A percentile compares a stretch with the other conserved stretches of the same genome.
Conservation (phyloP, 129 eudicot species). For the Lonicera japonica region DNA sequence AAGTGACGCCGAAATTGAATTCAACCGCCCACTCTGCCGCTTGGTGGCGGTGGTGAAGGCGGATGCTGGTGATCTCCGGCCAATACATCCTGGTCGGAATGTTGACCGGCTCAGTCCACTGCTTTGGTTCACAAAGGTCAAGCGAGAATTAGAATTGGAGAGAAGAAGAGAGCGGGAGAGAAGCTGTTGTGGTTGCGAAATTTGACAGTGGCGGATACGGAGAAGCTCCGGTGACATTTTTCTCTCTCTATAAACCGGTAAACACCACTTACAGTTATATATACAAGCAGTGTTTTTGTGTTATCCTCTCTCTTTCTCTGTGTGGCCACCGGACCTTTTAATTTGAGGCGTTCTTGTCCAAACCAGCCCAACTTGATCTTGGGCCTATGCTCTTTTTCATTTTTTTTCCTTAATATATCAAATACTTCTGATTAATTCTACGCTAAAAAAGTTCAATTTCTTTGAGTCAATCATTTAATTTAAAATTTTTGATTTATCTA, state of each 20-base stretch:
- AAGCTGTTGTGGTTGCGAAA: slow-evolving; percentile 12
- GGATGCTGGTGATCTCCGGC: slow-evolving; percentile 14
- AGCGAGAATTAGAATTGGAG: slow-evolving; percentile 1
- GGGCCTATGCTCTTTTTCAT: background rate
- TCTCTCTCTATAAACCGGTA: background rate
- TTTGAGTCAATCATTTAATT: no score
- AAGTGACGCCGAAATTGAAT: slow-evolving; percentile 49
- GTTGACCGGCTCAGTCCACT: slow-evolving; percentile 9
- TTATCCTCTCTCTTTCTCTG: background rate
- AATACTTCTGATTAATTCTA: no score
- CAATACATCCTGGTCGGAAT: slow-evolving; percentile 2
- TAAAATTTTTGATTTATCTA: no score
- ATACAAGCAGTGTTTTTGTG: no score
- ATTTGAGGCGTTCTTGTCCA: no score
- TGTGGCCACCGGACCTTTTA: background rate
- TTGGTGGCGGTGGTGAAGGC: background rate
- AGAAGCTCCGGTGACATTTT: slow-evolving; percentile 21
- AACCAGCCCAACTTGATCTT: no score
- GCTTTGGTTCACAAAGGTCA: slow-evolving; percentile 14
- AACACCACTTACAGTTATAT: background rate
- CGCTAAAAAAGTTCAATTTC: no score
- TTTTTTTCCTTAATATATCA: no score
- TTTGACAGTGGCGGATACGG: slow-evolving; percentile 11
- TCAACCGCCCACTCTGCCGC: background rate
- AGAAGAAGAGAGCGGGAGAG: background rate